Percentiles rank a stretch among this genome's conserved stretches.
These are phyloP conservation scores for Nitzschia sp. DNA, from an alignment of 108 stramenopile species.

Conservation along the genomic window DNA sequence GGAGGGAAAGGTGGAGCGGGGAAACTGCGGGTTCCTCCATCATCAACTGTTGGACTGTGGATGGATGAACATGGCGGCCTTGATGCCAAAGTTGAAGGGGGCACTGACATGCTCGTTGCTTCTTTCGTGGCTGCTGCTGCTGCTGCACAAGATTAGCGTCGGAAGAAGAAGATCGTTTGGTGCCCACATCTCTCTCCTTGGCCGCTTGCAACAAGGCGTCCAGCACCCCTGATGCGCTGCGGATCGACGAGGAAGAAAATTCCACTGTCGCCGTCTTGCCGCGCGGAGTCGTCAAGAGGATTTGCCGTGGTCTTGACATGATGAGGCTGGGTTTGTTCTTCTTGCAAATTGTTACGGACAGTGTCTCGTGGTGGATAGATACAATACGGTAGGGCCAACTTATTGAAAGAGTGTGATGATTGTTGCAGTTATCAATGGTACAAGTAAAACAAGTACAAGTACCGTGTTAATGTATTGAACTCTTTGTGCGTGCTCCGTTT, in stretches of 20 bases:
- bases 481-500: too few relatives aligned
- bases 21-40: background rate
- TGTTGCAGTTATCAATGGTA: too few relatives aligned
- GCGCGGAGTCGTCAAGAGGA: conserved; percentile 25
- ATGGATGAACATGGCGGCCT: background rate
- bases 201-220: background rate
- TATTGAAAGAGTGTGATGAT: too few relatives aligned
- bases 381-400: too few relatives aligned
- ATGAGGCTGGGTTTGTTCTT: background rate
- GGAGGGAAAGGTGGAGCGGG: conserved; percentile 9
- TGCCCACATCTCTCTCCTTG: background rate
- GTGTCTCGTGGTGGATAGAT: too few relatives aligned
- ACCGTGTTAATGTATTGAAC: too few relatives aligned
- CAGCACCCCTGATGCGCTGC: background rate
- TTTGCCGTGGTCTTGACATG: conserved; percentile 12
- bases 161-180: conserved; percentile 1
- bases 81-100: conserved; percentile 14
- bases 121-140: background rate
- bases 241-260: background rate
- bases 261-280: conserved; percentile 21
- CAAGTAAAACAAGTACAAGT: too few relatives aligned
- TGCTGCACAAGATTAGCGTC: too few relatives aligned
- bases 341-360: background rate
- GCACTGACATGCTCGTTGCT: background rate
- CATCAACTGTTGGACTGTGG: background rate